A percentile compares a stretch with the other conserved stretches of the same genome.
phyloP scores from a whole-genome alignment of 2,329 filamentous ascomycete species.

The Trichoderma oligosporum region DNA sequence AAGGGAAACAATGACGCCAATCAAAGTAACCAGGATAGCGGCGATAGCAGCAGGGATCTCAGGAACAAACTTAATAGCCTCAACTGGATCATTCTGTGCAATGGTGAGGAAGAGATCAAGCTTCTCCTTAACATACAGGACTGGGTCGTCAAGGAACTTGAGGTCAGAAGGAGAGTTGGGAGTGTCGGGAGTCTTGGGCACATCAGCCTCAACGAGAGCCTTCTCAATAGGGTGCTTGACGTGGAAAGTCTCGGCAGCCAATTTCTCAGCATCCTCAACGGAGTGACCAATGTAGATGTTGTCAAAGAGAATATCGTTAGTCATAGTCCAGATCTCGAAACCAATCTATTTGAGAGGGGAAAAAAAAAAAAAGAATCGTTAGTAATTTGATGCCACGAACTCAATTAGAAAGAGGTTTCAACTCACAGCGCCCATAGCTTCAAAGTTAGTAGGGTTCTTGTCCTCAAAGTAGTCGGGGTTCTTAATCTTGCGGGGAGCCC shows the following conservation, averaged over 20 bases:
- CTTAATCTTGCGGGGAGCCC: conserved; percentile 91
- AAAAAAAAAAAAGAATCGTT: neutral
- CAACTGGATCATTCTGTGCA: conserved; percentile 72
- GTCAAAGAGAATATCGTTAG: conserved; percentile 97
- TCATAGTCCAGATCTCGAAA: conserved; percentile 99
- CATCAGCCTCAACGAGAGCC: conserved; percentile 71
- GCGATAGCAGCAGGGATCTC: conserved; percentile 81
- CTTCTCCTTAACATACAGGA: conserved; percentile 87
- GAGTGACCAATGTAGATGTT: conserved; percentile 99
- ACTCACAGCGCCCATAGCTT: conserved; percentile 95
- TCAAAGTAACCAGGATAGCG: conserved; percentile 63
- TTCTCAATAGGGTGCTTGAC: conserved; percentile 82
- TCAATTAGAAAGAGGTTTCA: neutral
- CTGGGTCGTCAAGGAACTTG: conserved; percentile 86
- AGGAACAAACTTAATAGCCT: conserved; percentile 84
- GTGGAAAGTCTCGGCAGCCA: conserved; percentile 85
- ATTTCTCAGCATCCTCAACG: conserved; percentile 81
- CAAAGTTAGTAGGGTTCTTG: conserved; percentile 93
- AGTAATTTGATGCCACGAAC: neutral
- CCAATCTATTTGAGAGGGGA: conserved; percentile 85
- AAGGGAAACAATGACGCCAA: conserved; percentile 66
- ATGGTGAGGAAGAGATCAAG: conserved; percentile 84
- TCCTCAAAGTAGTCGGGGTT: conserved; percentile 97
- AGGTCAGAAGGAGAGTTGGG: conserved; percentile 71
- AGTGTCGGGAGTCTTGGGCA: conserved; percentile 67